Conservation (phyloP, 106 monocot species). For the Hemerocallis citrina region DNA sequence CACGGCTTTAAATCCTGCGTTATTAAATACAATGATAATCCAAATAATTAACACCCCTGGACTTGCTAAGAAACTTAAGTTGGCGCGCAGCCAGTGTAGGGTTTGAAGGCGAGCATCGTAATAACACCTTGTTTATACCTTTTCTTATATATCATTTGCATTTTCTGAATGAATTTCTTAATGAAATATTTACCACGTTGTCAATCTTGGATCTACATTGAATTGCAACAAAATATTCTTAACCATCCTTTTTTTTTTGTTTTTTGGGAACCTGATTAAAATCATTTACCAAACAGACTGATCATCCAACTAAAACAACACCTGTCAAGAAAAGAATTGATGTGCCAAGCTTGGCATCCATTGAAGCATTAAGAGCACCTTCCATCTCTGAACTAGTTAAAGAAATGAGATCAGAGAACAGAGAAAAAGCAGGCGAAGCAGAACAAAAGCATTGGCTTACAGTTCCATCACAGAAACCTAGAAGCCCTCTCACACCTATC, state of each 20-base stretch:
- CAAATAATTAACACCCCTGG: too few species aligned
- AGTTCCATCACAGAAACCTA: slow-evolving; percentile 11
- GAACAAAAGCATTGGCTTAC: slow-evolving; percentile 6
- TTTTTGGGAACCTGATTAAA: neutral
- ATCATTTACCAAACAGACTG: slow-evolving; percentile 25
- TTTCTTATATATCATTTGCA: too few species aligned
- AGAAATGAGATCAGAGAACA: slow-evolving; percentile 11
- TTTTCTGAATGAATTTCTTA: too few species aligned
- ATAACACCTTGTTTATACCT: too few species aligned
- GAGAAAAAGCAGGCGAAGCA: neutral
- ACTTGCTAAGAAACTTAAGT: too few species aligned
- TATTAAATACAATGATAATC: too few species aligned
- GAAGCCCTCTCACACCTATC: slow-evolving; percentile 32
- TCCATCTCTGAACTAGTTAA: slow-evolving; percentile 5
- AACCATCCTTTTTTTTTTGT: neutral
- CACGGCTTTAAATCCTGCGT: too few species aligned
- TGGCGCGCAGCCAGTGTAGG: too few species aligned
- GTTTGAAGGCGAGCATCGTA: too few species aligned
- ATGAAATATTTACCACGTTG: too few species aligned
- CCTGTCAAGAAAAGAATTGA: slow-evolving; percentile 11
- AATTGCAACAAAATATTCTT: too few species aligned
- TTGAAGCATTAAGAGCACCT: slow-evolving; percentile 26
- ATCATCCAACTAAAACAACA: slow-evolving; percentile 12
- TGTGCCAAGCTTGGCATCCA: slow-evolving; percentile 27
- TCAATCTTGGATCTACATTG: too few species aligned